phyloP scores from a whole-genome alignment of 148 eudicot genomes.

The Rhododendron ferrugineum region DNA sequence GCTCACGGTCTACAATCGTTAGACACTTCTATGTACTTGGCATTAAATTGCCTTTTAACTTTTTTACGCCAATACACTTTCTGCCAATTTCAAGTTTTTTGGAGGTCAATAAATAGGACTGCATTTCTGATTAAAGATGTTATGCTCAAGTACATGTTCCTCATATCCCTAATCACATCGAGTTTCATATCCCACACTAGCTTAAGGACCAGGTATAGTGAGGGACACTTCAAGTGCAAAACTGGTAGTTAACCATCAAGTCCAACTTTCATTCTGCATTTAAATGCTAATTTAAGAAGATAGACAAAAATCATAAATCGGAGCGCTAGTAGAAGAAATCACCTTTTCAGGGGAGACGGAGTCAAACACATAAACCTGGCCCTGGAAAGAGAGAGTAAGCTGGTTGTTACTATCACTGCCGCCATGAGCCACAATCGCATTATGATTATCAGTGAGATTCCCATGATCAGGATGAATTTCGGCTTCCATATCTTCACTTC shows the following conservation, averaged over 20 bases:
- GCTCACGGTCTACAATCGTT: background rate
- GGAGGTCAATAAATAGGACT: background rate
- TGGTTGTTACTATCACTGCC: constrained; percentile 43
- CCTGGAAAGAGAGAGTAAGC: constrained; percentile 81
- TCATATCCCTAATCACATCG: background rate
- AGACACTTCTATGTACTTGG: background rate
- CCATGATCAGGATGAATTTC: constrained; percentile 47
- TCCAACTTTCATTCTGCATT: background rate
- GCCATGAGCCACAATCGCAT: constrained; percentile 29
- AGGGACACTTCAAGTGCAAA: background rate
- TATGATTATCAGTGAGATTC: constrained; percentile 41
- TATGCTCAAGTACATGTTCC: background rate
- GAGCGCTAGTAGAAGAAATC: background rate
- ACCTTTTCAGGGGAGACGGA: constrained; percentile 78
- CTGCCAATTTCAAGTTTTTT: background rate
- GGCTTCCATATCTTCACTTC: constrained; percentile 43
- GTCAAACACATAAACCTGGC: constrained; percentile 76
- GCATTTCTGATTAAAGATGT: background rate
- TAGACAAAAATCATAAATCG: background rate
- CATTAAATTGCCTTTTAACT: background rate
- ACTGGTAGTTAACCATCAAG: background rate
- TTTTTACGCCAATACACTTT: background rate
- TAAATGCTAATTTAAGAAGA: background rate
- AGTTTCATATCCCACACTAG: background rate
- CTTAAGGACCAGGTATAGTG: background rate